Conservation (phyloP, 768 basidiomycete species). For the Lactarius sanguifluus region DNA sequence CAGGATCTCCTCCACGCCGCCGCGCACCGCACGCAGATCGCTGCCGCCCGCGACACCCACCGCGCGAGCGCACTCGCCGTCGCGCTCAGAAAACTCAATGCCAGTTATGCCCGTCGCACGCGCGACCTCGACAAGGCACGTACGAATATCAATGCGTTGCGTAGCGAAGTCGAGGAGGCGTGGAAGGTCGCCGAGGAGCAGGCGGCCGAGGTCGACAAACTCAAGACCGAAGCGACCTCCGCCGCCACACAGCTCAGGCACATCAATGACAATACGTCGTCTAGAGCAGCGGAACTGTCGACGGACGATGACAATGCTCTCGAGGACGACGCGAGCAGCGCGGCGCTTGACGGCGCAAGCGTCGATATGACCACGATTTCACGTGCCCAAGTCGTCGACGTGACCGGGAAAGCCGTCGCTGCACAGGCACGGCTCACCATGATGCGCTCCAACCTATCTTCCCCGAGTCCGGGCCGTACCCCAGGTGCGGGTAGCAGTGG, state of each 20-base stretch:
- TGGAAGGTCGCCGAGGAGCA: constrained; percentile 77
- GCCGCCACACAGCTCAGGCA: constrained; percentile 25
- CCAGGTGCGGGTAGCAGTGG: not conserved
- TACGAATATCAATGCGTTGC: constrained; percentile 51
- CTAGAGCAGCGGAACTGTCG: constrained; percentile 31
- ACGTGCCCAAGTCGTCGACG: constrained; percentile 28
- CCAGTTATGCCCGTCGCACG: constrained; percentile 65
- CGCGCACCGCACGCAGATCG: constrained; percentile 67
- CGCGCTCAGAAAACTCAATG: constrained; percentile 77
- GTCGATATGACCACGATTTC: constrained; percentile 19
- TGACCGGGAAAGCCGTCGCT: constrained; percentile 24
- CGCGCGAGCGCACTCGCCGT: constrained; percentile 75
- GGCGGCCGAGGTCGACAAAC: constrained; percentile 68
- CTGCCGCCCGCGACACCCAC: constrained; percentile 60
- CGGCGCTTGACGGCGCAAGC: constrained; percentile 14
- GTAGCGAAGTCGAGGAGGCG: constrained; percentile 74
- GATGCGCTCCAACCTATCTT: constrained; percentile 11
- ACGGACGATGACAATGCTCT: constrained; percentile 26
- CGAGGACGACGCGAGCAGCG: constrained; percentile 25
- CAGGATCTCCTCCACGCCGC: constrained; percentile 56
- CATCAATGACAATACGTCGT: not conserved
- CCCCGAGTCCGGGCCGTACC: not conserved
- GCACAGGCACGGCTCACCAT: constrained; percentile 24
- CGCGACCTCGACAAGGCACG: constrained; percentile 53
- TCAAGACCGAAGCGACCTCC: constrained; percentile 41